phyloP scores from a whole-genome alignment of 73 alveolate species.

The Paramecium tetraurelia region DNA sequence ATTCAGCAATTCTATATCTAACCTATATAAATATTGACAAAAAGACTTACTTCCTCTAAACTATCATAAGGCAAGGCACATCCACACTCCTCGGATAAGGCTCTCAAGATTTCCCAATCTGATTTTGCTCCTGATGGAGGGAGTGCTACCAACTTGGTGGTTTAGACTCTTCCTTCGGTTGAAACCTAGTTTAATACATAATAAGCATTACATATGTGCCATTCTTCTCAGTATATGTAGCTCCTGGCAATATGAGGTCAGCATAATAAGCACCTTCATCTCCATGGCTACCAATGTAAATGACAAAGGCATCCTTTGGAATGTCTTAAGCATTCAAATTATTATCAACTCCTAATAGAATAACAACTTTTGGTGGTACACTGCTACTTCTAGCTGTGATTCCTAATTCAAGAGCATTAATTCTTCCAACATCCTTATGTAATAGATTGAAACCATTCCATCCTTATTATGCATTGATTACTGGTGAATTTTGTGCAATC shows the following conservation, averaged over 20 bases:
- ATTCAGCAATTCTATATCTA: slow-evolving; percentile 82
- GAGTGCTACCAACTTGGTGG: slow-evolving; percentile 67
- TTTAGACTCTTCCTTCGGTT: slow-evolving; percentile 88
- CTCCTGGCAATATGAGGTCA: slow-evolving; percentile 83
- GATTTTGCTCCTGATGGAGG: slow-evolving; percentile 88
- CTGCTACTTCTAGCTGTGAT: slow-evolving; percentile 66
- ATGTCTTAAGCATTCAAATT: slow-evolving; percentile 81
- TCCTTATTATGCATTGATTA: slow-evolving; percentile 68
- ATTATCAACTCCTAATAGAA: slow-evolving; percentile 81
- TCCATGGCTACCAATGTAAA: slow-evolving; percentile 88
- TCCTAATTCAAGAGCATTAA: slow-evolving; percentile 90
- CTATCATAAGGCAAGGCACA: slow-evolving; percentile 83
- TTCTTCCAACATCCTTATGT: slow-evolving; percentile 76
- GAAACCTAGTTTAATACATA: slow-evolving; percentile 49
- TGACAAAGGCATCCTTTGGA: slow-evolving; percentile 90
- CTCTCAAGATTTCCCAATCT: slow-evolving; percentile 92
- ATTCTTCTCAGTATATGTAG: slow-evolving; percentile 83
- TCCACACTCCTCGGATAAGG: slow-evolving; percentile 83
- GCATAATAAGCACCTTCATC: slow-evolving; percentile 94
- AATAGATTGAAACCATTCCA: slow-evolving; percentile 90
- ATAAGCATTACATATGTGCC: slow-evolving; percentile 67
- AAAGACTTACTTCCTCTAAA: slow-evolving; percentile 66
- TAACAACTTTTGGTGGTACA: slow-evolving; percentile 75
- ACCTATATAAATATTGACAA: background rate
- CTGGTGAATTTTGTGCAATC: slow-evolving; percentile 66